Evolutionary conservation across 2,329 filamentous ascomycete genomes (phyloP).

Genomic region (Diaporthe destruens): DNA sequence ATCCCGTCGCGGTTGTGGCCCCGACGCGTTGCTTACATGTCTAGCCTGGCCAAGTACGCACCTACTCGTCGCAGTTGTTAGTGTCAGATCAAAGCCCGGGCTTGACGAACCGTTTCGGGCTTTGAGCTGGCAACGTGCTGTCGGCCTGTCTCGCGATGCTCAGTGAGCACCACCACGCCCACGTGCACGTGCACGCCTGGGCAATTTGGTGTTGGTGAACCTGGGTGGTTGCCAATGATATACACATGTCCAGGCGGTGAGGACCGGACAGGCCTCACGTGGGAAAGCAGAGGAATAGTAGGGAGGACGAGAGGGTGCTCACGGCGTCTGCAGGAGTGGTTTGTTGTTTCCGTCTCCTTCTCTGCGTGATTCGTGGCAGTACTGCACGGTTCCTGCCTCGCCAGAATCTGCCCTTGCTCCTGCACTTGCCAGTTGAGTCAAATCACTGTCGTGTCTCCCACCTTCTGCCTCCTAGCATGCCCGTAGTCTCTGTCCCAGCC

Average conservation of each 20-base stretch:
- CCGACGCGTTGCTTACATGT: neutral
- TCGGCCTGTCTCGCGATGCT: slow-evolving; percentile 11
- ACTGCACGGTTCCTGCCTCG: neutral
- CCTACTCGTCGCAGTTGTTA: neutral
- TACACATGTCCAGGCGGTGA: neutral
- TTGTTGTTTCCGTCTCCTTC: neutral
- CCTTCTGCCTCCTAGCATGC: slow-evolving; percentile 11
- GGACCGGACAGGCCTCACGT: too few species aligned
- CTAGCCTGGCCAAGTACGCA: neutral
- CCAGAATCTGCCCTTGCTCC: slow-evolving; percentile 6
- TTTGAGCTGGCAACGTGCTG: neutral
- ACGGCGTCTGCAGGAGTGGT: neutral
- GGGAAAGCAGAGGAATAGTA: neutral
- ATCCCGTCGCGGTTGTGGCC: neutral
- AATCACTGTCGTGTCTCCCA: slow-evolving; percentile 23
- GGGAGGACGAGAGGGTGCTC: neutral
- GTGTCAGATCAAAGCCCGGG: slow-evolving; percentile 9
- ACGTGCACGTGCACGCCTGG: slow-evolving; percentile 7
- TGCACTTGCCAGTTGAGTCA: slow-evolving; percentile 9
- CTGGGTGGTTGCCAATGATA: neutral
- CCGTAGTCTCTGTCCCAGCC: slow-evolving; percentile 22
- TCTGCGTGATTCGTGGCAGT: neutral
- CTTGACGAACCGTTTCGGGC: slow-evolving; percentile 16
- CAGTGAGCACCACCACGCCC: neutral
- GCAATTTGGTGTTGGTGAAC: neutral